A percentile compares a stretch with the other conserved stretches of the same genome.
These are phyloP conservation scores for Candida verbasci DNA, from an alignment of 805 yeast genomes.

Conservation along the genomic window DNA sequence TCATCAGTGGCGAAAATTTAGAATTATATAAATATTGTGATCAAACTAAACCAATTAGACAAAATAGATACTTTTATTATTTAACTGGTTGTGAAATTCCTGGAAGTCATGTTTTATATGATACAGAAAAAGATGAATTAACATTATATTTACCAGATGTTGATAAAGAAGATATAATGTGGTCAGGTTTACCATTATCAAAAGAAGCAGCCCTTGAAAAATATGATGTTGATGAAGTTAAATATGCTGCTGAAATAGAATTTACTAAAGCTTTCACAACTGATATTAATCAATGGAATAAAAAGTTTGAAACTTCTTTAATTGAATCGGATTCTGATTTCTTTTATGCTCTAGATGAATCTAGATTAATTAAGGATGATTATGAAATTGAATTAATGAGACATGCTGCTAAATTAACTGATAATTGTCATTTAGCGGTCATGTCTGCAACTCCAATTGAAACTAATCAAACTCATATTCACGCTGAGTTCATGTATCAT, in stretches of 20 bases:
- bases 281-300: constrained; percentile 47
- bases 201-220: constrained; percentile 57
- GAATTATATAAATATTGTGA: constrained; percentile 74
- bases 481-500: constrained; percentile 93
- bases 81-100: constrained; percentile 79
- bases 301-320: constrained; percentile 31
- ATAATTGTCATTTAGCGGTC: constrained; percentile 83
- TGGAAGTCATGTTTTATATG: constrained; percentile 65
- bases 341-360: constrained; percentile 75
- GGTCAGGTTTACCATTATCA: constrained; percentile 87
- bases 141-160: constrained; percentile 77
- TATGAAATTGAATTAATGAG: constrained; percentile 74
- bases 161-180: constrained; percentile 87
- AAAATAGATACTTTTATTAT: constrained; percentile 86
- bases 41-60: constrained; percentile 73
- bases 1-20: constrained; percentile 56
- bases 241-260: constrained; percentile 52
- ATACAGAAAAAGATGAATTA: constrained; percentile 48
- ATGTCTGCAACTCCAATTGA: constrained; percentile 92
- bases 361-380: constrained; percentile 79
- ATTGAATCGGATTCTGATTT: constrained; percentile 45
- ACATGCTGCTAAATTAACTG: constrained; percentile 81
- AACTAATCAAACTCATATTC: constrained; percentile 82
- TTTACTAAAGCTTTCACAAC: constrained; percentile 43
- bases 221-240: constrained; percentile 81